These are phyloP conservation scores for Trichophyton equinum DNA, from an alignment of 2,329 filamentous ascomycete species.

Conservation along the genomic window DNA sequence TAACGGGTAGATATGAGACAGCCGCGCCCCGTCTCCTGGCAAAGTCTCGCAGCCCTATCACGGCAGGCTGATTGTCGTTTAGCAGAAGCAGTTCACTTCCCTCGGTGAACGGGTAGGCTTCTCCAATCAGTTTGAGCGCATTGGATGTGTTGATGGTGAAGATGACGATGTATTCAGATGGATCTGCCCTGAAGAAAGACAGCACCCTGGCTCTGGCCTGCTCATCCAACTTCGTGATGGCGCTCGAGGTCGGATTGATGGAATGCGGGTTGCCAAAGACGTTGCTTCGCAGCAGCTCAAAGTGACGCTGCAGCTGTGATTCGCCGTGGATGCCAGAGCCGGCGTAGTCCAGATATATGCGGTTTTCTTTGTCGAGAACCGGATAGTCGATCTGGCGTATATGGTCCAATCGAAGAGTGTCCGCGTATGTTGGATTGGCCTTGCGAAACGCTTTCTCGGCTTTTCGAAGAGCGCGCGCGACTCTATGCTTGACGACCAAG, in stretches of 20 bases:
- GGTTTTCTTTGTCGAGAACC: constrained; percentile 6
- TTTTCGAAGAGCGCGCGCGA: neutral
- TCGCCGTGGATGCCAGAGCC: constrained; percentile 9
- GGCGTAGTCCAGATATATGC: constrained; percentile 11
- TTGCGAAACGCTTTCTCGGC: constrained; percentile 8
- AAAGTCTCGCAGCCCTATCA: constrained; percentile 45
- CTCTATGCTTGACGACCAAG: neutral
- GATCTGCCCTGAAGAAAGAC: constrained; percentile 46
- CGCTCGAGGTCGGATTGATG: constrained; percentile 36
- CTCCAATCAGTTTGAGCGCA: constrained; percentile 47
- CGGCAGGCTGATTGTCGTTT: constrained; percentile 47
- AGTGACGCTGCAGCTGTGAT: constrained; percentile 10
- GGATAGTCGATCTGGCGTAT: constrained; percentile 8
- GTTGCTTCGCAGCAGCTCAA: constrained; percentile 23
- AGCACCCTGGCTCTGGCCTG: constrained; percentile 43
- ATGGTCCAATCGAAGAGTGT: constrained; percentile 7
- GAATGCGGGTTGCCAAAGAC: constrained; percentile 61
- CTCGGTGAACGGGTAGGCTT: constrained; percentile 9
- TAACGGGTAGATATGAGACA: constrained; percentile 7
- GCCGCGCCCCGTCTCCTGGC: constrained; percentile 8
- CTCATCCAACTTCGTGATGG: constrained; percentile 41
- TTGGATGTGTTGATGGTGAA: constrained; percentile 52
- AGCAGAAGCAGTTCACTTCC: constrained; percentile 44
- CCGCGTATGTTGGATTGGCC: constrained; percentile 7
- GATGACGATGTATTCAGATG: constrained; percentile 47